Evolutionary conservation across 2,329 filamentous ascomycete species (phyloP), one percentile per base, ranked within the genome.

Genomic region (Cladosporium sp.): DNA sequence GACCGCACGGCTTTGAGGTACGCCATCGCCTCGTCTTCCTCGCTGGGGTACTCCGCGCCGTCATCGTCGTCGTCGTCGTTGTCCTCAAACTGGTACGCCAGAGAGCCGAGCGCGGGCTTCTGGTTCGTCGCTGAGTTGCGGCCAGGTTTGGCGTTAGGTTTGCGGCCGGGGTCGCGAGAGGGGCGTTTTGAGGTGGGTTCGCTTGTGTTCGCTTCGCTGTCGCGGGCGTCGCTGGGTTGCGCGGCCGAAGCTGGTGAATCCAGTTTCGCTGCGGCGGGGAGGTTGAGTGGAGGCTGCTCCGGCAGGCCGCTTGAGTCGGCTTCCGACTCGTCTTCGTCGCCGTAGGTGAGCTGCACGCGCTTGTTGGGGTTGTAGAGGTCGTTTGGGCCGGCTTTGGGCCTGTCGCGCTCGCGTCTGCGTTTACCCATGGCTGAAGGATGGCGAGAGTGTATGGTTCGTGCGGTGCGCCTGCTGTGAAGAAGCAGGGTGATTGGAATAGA

Each of bases 261-360:
- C 43, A 19, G 32, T 31, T 31, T 19, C 33, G 32, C 33, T 5
- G 46, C 9, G 14, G n/a, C 32, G 18, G 48, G 48, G 22, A 37
- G 43, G 14, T 35, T 50, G 40, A 50, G 28, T 8, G 48, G 48
- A 22, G 40, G 48, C 18, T 32, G 41, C 13, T 50, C 31, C 14
- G 37, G 40, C 16, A 50, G 48, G 11, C 31, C 18, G 31, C 8
- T 13, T 10, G 40, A 18, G 11, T 52, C 42, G 11, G 40, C 53
- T 33, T 58, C 59, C 13, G 57, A 55, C 28, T 63, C 61, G 5
- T 64, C 64, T 9, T 64, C 60, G 3, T 62, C 63, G 9, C 45
- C 63, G 43, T 68, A 68, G 58, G 62, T 67, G 14, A 68, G 59
- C 46, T 66, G 54, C 7, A 68, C 57, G 34, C 65, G 61, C 56